phyloP scores from a whole-genome alignment of 192 early-diverging fungal genomes.

The Spinellus fusiger region DNA sequence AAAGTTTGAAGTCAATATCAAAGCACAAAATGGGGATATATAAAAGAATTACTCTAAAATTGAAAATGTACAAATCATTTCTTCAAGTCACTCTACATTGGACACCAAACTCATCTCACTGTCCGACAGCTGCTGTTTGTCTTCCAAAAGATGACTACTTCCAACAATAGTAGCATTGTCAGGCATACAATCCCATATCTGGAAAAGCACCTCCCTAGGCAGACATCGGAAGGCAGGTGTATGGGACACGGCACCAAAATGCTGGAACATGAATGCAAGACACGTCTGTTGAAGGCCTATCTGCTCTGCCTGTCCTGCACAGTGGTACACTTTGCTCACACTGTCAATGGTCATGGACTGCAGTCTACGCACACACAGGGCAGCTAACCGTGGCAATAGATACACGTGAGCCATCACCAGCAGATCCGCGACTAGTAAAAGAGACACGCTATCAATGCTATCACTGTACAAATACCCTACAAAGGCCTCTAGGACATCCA shows the following conservation, averaged over 20 bases:
- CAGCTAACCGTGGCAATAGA: conserved; percentile 43
- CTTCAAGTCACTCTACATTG: too few relatives aligned
- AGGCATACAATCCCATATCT: conserved; percentile 57
- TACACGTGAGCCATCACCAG: conserved; percentile 58
- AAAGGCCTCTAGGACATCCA: background rate
- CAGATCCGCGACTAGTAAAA: conserved; percentile 47
- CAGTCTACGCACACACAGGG: conserved; percentile 41
- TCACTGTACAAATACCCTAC: conserved; percentile 36
- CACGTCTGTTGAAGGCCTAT: conserved; percentile 44
- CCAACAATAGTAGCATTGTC: conserved; percentile 24
- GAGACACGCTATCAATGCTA: conserved; percentile 45
- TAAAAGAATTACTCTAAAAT: too few relatives aligned
- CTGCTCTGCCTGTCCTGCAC: conserved; percentile 45
- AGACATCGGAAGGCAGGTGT: conserved; percentile 48
- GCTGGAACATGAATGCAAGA: conserved; percentile 47
- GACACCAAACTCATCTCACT: background rate
- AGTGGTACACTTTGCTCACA: conserved; percentile 49
- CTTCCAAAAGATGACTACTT: background rate
- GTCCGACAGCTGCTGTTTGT: background rate
- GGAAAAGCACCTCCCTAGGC: conserved; percentile 44
- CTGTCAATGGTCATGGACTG: conserved; percentile 47
- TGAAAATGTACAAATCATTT: too few relatives aligned
- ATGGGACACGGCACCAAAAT: conserved; percentile 56
- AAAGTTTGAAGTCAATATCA: too few relatives aligned
- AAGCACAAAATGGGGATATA: too few relatives aligned